Percentiles rank a stretch among this genome's conserved stretches.
These are phyloP conservation scores for Elongisporangium anandrum DNA, from an alignment of 352 stramenopile genomes.

Conservation along the genomic window DNA sequence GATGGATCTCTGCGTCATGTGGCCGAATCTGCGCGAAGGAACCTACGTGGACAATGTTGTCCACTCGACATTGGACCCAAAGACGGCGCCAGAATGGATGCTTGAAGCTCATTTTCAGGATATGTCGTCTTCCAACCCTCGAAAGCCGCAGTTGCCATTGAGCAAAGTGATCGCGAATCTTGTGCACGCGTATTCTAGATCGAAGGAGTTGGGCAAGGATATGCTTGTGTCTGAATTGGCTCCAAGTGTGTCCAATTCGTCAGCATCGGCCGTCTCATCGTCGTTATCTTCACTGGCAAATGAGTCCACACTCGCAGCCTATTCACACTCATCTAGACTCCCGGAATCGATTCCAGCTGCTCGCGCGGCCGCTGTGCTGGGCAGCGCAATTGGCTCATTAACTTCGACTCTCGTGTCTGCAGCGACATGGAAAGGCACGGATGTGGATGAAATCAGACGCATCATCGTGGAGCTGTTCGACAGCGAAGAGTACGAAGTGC, in stretches of 20 bases:
- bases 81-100: slow-evolving; percentile 61
- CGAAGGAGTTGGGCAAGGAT: slow-evolving; percentile 57
- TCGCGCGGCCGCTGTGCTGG: slow-evolving; percentile 66
- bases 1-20: slow-evolving; percentile 59
- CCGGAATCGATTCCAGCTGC: slow-evolving; percentile 58
- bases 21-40: slow-evolving; percentile 70
- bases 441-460: slow-evolving; percentile 58
- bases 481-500: slow-evolving; percentile 12
- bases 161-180: slow-evolving; percentile 67
- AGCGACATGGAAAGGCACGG: slow-evolving; percentile 69
- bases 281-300: slow-evolving; percentile 4
- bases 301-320: neutral
- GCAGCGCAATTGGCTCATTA: slow-evolving; percentile 59
- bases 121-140: slow-evolving; percentile 32
- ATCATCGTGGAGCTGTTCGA: slow-evolving; percentile 57
- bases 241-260: slow-evolving; percentile 14
- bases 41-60: slow-evolving; percentile 84
- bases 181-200: slow-evolving; percentile 72
- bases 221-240: slow-evolving; percentile 72
- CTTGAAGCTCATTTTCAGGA: slow-evolving; percentile 43
- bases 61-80: slow-evolving; percentile 70
- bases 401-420: slow-evolving; percentile 60
- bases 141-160: slow-evolving; percentile 52
- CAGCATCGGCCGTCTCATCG: slow-evolving; percentile 8
- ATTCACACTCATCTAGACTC: slow-evolving; percentile 13